These are phyloP conservation scores for Gossypium aridum DNA, from an alignment of 441 rosid species.

Conservation along the genomic window DNA sequence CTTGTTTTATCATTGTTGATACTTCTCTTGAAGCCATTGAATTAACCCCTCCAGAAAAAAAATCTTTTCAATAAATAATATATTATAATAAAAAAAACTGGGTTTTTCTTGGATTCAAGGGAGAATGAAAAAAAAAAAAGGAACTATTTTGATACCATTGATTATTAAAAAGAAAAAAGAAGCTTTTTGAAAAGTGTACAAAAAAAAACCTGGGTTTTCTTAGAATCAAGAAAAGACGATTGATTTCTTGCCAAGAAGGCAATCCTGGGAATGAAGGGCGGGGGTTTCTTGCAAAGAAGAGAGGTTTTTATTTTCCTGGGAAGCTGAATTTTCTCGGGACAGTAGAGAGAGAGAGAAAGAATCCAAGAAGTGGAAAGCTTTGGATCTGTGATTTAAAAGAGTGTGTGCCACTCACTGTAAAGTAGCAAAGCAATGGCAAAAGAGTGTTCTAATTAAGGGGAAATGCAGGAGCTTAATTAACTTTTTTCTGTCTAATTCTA, in stretches of 20 bases:
- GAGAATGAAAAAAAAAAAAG: neutral
- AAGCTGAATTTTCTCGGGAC: slow-evolving; percentile 26
- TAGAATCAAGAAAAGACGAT: neutral
- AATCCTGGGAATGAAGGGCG: neutral
- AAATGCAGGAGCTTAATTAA: neutral
- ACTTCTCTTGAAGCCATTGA: slow-evolving; percentile 79
- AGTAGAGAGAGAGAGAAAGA: slow-evolving; percentile 18
- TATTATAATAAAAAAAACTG: neutral
- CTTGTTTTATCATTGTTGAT: slow-evolving; percentile 85
- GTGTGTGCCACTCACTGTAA: neutral
- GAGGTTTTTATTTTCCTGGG: slow-evolving; percentile 21
- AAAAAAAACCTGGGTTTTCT: slow-evolving; percentile 1
- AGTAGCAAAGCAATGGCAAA: neutral
- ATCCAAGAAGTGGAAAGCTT: slow-evolving; percentile 34
- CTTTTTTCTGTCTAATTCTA: too few species aligned
- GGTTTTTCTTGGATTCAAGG: slow-evolving; percentile 3
- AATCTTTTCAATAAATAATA: neutral
- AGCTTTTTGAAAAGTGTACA: neutral
- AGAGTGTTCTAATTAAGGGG: neutral
- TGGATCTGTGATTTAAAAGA: slow-evolving; percentile 32
- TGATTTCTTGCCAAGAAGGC: slow-evolving; percentile 11
- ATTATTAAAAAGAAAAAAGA: neutral
- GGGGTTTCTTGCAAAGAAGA: slow-evolving; percentile 17
- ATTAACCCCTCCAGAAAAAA: neutral
- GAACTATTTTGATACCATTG: neutral